Percentiles rank a stretch among this genome's conserved stretches.
Evolutionary conservation across 2,329 filamentous ascomycete species (phyloP).

Genomic region (Coniochaeta sp.): DNA sequence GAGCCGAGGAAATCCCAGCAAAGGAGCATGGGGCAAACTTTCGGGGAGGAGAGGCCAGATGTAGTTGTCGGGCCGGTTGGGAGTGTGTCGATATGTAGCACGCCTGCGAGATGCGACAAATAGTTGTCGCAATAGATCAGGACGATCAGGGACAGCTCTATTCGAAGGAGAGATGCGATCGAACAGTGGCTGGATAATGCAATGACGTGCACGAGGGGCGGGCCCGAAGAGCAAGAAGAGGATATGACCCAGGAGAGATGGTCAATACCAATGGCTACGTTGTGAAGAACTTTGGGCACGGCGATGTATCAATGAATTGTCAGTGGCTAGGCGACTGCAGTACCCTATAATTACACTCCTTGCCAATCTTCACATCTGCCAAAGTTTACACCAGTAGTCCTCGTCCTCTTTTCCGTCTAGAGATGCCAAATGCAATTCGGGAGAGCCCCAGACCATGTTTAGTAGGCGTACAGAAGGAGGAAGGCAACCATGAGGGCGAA

Average conservation of each 20-base stretch:
- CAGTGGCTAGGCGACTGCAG: background rate
- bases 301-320: background rate
- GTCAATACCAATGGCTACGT: background rate
- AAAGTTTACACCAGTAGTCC: background rate
- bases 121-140: too few relatives aligned
- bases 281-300: background rate
- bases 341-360: background rate
- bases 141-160: too few relatives aligned
- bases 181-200: too few relatives aligned
- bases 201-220: too few relatives aligned
- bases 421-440: background rate
- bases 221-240: background rate
- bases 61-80: too few relatives aligned
- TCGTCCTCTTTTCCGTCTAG: background rate
- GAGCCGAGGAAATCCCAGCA: too few relatives aligned
- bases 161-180: background rate
- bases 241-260: background rate
- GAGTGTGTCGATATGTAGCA: too few relatives aligned
- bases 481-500: slow-evolving; percentile 89
- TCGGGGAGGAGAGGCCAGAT: too few relatives aligned
- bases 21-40: too few relatives aligned
- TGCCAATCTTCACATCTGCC: background rate
- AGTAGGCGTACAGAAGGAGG: slow-evolving; percentile 14
- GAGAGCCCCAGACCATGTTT: background rate
- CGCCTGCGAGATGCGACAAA: too few relatives aligned